Base-by-base conservation (phyloP, 108 stramenopile species). In the Skeletonema menzelii region DNA sequence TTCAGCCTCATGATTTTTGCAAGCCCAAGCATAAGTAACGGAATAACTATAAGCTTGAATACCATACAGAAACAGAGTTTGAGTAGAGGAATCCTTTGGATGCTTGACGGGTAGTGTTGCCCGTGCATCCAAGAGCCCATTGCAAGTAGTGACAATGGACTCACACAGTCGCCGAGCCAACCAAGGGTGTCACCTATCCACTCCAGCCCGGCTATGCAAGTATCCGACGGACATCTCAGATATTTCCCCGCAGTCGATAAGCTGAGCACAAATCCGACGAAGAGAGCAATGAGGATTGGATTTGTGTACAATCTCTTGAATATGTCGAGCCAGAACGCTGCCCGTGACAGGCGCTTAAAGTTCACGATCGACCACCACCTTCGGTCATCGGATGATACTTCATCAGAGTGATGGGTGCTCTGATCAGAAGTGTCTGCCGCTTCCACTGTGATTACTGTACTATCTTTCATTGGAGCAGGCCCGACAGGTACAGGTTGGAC, bases 91-190 rank as follows among this genome's bases (percentile, higher is more conserved):
- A 84, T 77, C 11, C 40, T 19, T 1, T 75, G 12, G 49, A 20
- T 53, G 49, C 49, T 53, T 22, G 49, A 24, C 7, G 24, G 31
- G n/a, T 26, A 19, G 63, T 69, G 73, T 67, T 79, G 67, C 6
- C 56, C 8, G 14, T 84, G 68, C 78, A 84, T 77, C 83, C 83
- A 84, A 11, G 79, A 27, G 38, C 78, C 83, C 83, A 84, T 84
- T 26, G 78, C 56, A 64, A 84, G 63, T 15, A 79, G 56, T 28
- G 76, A 65, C 1, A 84, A 27, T 12, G 78, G 78, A 19, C 73
- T 70, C 5, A 75, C 78, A 58, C 24, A 34, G 19, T 64, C 65
- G 11, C 78, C 83, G 5, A 84, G 35, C 77, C 78, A 84, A 10
- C 26, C 38, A 12, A 74, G 65, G 13, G 69, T 70, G 27, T 37